Evolutionary conservation across 2,329 filamentous ascomycete species (phyloP).

Genomic region (Onygena corvina): DNA sequence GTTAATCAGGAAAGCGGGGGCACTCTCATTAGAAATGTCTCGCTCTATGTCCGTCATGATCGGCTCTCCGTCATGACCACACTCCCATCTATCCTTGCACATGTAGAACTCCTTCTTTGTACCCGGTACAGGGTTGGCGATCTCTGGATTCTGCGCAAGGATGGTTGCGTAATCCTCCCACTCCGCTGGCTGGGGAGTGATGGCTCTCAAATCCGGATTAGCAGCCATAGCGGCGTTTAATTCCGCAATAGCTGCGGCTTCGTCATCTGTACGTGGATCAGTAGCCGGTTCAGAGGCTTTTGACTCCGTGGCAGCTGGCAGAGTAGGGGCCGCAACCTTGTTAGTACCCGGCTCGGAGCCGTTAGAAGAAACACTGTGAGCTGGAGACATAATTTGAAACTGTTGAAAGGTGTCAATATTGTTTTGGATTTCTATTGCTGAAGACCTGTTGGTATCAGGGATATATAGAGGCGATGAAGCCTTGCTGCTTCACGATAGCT

Average conservation of each 20-base stretch:
- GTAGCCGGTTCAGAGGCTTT: too few species aligned
- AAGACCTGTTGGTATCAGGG: too few species aligned
- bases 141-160: slow-evolving; percentile 15
- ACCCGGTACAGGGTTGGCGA: slow-evolving; percentile 12
- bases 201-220: slow-evolving; percentile 13
- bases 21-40: slow-evolving; percentile 7
- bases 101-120: slow-evolving; percentile 12
- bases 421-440: too few species aligned
- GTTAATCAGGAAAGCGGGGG: slow-evolving; percentile 9
- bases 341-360: background rate
- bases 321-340: background rate
- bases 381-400: too few species aligned
- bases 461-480: too few species aligned
- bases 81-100: slow-evolving; percentile 17
- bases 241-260: slow-evolving; percentile 13
- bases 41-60: slow-evolving; percentile 14
- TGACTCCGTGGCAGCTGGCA: background rate
- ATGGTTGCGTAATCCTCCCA: slow-evolving; percentile 16
- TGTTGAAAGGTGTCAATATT: too few species aligned
- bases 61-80: slow-evolving; percentile 14
- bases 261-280: too few species aligned
- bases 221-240: slow-evolving; percentile 14
- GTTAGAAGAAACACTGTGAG: background rate
- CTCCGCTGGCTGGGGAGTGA: slow-evolving; percentile 10
- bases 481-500: too few species aligned